Conservation (phyloP, 1,284 basidiomycete species). For the Phellinidium pouzarii region DNA sequence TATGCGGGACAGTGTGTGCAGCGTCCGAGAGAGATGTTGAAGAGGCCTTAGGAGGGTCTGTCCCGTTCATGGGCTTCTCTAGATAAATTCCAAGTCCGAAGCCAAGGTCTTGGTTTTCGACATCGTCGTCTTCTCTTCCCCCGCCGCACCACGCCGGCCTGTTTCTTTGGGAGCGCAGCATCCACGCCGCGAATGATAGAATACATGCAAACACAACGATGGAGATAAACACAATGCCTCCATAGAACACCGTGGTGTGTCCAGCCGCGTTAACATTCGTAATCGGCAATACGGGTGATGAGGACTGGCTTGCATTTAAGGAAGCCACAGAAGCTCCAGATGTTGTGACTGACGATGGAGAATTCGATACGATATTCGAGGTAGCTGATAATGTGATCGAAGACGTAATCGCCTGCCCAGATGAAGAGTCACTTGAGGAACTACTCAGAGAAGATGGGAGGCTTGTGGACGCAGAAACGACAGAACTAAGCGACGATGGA, state of each 20-base stretch:
- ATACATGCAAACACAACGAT: constrained; percentile 12
- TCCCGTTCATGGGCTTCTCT: constrained; percentile 3
- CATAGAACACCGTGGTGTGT: constrained; percentile 15
- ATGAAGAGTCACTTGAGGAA: neutral
- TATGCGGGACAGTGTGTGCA: neutral
- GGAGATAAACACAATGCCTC: constrained; percentile 10
- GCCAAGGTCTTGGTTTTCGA: constrained; percentile 13
- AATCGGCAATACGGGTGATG: constrained; percentile 4
- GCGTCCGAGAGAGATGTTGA: neutral
- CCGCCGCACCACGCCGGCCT: constrained; percentile 9
- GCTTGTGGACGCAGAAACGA: neutral
- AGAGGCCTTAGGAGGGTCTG: neutral
- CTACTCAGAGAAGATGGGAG: neutral
- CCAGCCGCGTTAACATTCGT: neutral
- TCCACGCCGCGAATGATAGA: constrained; percentile 12
- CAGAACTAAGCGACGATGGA: neutral
- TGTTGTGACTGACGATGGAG: neutral
- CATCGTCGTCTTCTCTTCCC: constrained; percentile 10
- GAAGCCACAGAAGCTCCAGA: neutral
- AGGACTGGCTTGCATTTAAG: neutral
- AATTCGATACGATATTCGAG: neutral
- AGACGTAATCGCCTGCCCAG: neutral
- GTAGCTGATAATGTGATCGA: neutral
- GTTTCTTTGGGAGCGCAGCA: constrained; percentile 12
- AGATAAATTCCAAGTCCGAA: constrained; percentile 15